Base-by-base conservation (phyloP, 768 basidiomycete species). In the Mycena sanguinolenta region DNA sequence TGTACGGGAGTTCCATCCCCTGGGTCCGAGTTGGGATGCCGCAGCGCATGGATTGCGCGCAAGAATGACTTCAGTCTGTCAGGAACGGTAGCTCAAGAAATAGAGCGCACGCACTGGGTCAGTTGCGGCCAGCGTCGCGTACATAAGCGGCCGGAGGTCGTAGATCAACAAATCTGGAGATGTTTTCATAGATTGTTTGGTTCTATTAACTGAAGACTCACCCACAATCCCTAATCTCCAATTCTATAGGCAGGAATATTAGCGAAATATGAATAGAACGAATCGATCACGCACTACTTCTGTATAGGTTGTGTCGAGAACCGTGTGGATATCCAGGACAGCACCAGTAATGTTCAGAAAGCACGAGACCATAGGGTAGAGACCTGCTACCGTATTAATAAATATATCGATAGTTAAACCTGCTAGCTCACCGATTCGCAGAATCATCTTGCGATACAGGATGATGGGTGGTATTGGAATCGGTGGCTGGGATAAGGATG, bases 361-460 rank as follows among this genome's bases (percentile, higher is more conserved):
- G 34, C 54, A 60, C 25, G 69, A 70, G 28, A 65, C 10, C 9
- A 71, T n/a, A 13, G 69, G 69, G 38, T 71, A 71, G 2, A 71
- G 23, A 4, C 63, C 69, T 71, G 8, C 5, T 4, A 1, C 32
- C n/a, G 8, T n/a, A 28, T 55, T 3, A 52, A 50, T 49, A 19
- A 61, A 46, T 38, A 19, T 1, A 46, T 14, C 14, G 25, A 27
- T 21, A 32, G 36, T 4, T 6, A 66, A 27, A 5, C 19, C 12
- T 21, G 19, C n/a, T 0, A 25, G 28, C 55, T 39, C 38, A 62
- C 64, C 63, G 19, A 66, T 62, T 27, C 69, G 57, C n/a, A 71
- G 9, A 39, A 71, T 65, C 36, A 67, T 67, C n/a, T 38, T 32
- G 42, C 64, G 64, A 23, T 64, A 70, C 28, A 52, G 16, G 17